Evolutionary conservation across 495 filamentous ascomycete species (phyloP).

Genomic region (Jackrogersella minutella): DNA sequence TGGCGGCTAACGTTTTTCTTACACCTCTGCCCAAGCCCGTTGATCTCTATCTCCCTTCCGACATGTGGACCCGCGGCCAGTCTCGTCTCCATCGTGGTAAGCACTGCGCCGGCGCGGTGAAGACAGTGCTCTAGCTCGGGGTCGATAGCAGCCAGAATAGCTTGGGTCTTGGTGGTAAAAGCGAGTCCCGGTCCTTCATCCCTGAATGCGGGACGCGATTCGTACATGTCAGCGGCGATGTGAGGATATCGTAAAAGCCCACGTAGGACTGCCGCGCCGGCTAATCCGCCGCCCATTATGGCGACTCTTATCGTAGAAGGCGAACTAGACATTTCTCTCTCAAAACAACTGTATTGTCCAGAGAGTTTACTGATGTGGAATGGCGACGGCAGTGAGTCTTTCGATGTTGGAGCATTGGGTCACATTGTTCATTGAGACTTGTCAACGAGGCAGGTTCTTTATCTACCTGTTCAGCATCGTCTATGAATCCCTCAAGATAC

Average conservation of each 20-base stretch:
- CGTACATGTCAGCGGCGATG: conserved; percentile 46
- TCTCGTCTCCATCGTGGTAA: conserved; percentile 17
- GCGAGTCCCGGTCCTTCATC: conserved; percentile 42
- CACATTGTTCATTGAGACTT: background rate
- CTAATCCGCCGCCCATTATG: conserved; percentile 49
- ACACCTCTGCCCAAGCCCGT: background rate
- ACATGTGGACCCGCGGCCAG: conserved; percentile 30
- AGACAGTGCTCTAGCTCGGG: conserved; percentile 38
- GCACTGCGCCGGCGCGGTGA: conserved; percentile 37
- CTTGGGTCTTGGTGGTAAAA: conserved; percentile 35
- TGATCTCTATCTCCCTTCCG: conserved; percentile 29
- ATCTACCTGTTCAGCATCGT: conserved; percentile 10
- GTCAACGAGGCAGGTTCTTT: conserved; percentile 5
- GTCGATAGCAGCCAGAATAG: conserved; percentile 33
- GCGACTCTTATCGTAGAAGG: conserved; percentile 44
- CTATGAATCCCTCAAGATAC: background rate
- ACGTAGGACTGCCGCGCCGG: conserved; percentile 39
- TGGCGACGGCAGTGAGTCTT: background rate
- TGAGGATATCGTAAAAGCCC: conserved; percentile 45
- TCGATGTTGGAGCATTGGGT: background rate
- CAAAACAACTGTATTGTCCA: background rate
- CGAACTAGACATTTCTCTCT: conserved; percentile 29
- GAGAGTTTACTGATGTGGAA: background rate
- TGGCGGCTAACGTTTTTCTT: conserved; percentile 35
- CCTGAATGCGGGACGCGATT: conserved; percentile 42